Percentiles rank a stretch among this genome's conserved stretches.
phyloP scores from a whole-genome alignment of 2,329 filamentous ascomycete species.

The Trichoderma lentiforme region DNA sequence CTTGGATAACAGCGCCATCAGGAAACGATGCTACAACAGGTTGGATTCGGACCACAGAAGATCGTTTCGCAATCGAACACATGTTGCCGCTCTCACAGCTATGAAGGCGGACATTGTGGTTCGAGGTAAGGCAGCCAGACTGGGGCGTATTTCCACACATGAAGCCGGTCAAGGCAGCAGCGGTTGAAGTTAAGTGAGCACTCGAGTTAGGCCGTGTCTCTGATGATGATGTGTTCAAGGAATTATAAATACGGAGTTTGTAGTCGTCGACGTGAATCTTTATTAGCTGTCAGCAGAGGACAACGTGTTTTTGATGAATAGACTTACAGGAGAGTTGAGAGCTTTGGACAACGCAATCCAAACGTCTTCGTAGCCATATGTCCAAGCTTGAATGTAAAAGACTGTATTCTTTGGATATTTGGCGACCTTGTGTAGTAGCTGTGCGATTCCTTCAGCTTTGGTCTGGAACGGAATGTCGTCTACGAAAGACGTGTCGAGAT shows the following conservation, averaged over 20 bases:
- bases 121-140: slow-evolving; percentile 67
- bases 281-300: slow-evolving; percentile 12
- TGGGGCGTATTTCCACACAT: slow-evolving; percentile 68
- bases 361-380: slow-evolving; percentile 85
- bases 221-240: slow-evolving; percentile 49
- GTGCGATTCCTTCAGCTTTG: slow-evolving; percentile 71
- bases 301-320: neutral
- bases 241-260: slow-evolving; percentile 68
- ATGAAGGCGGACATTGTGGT: slow-evolving; percentile 66
- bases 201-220: slow-evolving; percentile 39
- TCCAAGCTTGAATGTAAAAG: slow-evolving; percentile 88
- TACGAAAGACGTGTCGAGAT: slow-evolving; percentile 81
- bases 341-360: slow-evolving; percentile 77
- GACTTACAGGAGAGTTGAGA: slow-evolving; percentile 58
- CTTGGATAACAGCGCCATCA: slow-evolving; percentile 62
- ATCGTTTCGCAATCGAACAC: slow-evolving; percentile 48
- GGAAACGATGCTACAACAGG: slow-evolving; percentile 68
- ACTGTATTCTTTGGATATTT: slow-evolving; percentile 69
- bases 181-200: slow-evolving; percentile 53
- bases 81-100: slow-evolving; percentile 76
- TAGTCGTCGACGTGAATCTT: slow-evolving; percentile 82
- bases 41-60: slow-evolving; percentile 67
- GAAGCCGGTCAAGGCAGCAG: slow-evolving; percentile 68
- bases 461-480: slow-evolving; percentile 48
- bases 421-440: slow-evolving; percentile 67